These are phyloP conservation scores for Elsinoe ampelina DNA, from an alignment of 2,329 filamentous ascomycete species.

Conservation along the genomic window DNA sequence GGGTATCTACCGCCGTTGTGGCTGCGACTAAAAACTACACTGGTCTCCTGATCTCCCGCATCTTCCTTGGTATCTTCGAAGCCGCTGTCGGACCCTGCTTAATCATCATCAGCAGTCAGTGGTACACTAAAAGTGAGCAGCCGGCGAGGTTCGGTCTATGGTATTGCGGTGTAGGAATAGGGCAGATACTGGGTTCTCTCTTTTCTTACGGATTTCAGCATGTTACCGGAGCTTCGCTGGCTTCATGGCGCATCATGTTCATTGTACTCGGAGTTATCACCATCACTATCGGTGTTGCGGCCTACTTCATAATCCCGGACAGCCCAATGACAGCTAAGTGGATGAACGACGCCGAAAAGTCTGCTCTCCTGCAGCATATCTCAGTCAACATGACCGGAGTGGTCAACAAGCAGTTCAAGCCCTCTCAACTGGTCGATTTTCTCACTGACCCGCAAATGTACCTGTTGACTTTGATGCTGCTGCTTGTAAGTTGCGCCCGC, in stretches of 20 bases:
- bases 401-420: constrained; percentile 36
- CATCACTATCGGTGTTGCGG: not conserved
- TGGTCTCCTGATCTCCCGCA: constrained; percentile 50
- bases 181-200: constrained; percentile 47
- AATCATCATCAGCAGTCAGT: constrained; percentile 56
- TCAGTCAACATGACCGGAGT: constrained; percentile 33
- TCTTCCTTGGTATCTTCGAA: constrained; percentile 59
- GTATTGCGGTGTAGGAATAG: constrained; percentile 54
- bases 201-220: constrained; percentile 50
- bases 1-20: constrained; percentile 48
- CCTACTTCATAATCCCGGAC: constrained; percentile 44
- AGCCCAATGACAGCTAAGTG: constrained; percentile 60
- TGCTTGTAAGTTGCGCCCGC: constrained; percentile 22
- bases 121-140: constrained; percentile 46
- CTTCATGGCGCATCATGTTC: constrained; percentile 15
- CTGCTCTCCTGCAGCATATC: constrained; percentile 35
- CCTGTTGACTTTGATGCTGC: constrained; percentile 18
- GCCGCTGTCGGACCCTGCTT: constrained; percentile 59
- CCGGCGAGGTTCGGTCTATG: constrained; percentile 53
- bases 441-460: constrained; percentile 51
- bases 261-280: constrained; percentile 11
- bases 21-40: constrained; percentile 51
- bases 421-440: constrained; percentile 45
- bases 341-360: constrained; percentile 46
- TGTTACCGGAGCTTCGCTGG: constrained; percentile 15